These are phyloP conservation scores for Phytopythium sindhum DNA, from an alignment of 352 stramenopile species.

Conservation along the genomic window DNA sequence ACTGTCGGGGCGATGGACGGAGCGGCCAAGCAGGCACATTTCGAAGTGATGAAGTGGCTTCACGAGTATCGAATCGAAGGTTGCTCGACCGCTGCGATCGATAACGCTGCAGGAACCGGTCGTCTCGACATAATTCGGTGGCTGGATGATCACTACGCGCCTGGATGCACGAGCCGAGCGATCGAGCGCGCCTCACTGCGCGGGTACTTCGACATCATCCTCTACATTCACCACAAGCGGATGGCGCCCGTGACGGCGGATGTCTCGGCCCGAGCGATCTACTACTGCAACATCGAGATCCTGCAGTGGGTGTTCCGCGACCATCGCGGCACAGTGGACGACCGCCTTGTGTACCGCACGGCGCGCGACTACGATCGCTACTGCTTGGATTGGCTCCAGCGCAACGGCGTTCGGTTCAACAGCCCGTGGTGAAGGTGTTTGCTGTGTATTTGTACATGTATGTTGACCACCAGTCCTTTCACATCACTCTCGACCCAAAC, in stretches of 20 bases:
- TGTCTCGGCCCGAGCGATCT: background rate
- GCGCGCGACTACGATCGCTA: constrained; percentile 6
- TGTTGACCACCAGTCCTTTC: background rate
- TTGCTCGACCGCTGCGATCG: constrained; percentile 6
- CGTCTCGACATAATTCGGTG: constrained; percentile 4
- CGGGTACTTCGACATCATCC: constrained; percentile 6
- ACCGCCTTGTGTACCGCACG: constrained; percentile 1
- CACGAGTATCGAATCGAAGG: constrained; percentile 2
- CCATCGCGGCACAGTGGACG: background rate
- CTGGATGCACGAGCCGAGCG: constrained; percentile 3
- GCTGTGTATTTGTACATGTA: background rate
- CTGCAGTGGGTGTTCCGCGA: constrained; percentile 6
- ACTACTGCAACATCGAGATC: constrained; percentile 6
- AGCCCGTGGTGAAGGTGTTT: background rate
- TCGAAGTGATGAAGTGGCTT: constrained; percentile 16
- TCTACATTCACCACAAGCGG: constrained; percentile 2
- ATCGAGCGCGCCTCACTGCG: constrained; percentile 1
- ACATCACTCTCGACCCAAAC: background rate
- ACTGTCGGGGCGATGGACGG: constrained; percentile 9
- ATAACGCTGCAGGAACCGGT: background rate
- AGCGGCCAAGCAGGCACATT: background rate
- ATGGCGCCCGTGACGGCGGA: background rate
- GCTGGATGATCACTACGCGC: background rate
- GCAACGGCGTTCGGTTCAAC: background rate
- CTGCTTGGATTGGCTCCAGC: constrained; percentile 3